phyloP scores from a whole-genome alignment of 176 grass and related monocot genomes.

The Poa pratensis region DNA sequence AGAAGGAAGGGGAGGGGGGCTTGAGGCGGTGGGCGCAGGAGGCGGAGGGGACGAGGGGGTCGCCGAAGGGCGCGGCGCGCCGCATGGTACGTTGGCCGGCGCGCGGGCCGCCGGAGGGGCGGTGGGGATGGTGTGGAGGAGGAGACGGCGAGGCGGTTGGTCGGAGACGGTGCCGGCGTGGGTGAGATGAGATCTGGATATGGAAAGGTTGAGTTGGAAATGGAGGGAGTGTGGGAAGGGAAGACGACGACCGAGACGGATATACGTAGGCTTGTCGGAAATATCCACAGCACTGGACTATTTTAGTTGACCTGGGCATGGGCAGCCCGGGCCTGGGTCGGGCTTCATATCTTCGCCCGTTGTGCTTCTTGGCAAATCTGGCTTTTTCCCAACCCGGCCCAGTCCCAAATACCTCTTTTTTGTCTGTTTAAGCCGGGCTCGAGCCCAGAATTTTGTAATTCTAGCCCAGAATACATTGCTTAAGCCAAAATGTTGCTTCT shows the following conservation, averaged over 20 bases:
- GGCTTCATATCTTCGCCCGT: too few species aligned
- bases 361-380: too few species aligned
- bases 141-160: neutral
- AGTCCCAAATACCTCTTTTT: too few species aligned
- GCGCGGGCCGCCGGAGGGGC: neutral
- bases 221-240: neutral
- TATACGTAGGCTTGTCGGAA: neutral
- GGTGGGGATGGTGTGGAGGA: neutral
- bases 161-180: neutral
- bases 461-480: too few species aligned
- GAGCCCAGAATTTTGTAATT: too few species aligned
- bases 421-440: too few species aligned
- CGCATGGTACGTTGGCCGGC: neutral
- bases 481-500: too few species aligned
- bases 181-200: constrained; percentile 2
- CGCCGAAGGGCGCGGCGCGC: neutral
- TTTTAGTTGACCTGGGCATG: too few species aligned
- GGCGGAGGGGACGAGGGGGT: constrained; percentile 24
- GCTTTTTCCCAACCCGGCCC: too few species aligned
- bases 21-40: constrained; percentile 45
- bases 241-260: neutral
- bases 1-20: neutral
- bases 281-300: neutral
- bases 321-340: too few species aligned
- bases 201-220: neutral